Evolutionary conservation across 805 yeast species (phyloP).

Genomic region (Blastobotrys parvus): DNA sequence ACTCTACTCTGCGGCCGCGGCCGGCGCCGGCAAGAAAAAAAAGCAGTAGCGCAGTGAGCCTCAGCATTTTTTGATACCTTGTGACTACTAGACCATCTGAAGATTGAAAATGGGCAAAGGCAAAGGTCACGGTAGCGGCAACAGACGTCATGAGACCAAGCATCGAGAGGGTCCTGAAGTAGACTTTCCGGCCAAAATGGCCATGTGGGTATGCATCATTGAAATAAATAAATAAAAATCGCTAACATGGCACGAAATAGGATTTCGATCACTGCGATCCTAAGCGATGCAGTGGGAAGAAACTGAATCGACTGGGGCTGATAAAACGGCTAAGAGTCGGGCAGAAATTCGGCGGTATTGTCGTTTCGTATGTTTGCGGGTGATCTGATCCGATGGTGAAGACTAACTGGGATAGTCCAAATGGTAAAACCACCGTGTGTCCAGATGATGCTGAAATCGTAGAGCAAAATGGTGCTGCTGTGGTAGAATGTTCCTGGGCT

Average conservation of each 20-base stretch:
- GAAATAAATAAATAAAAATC: neutral
- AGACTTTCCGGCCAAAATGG: constrained; percentile 72
- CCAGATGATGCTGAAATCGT: constrained; percentile 77
- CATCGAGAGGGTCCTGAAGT: constrained; percentile 11
- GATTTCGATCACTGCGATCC: constrained; percentile 99
- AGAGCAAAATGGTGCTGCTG: constrained; percentile 83
- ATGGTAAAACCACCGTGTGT: constrained; percentile 82
- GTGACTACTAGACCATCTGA: neutral
- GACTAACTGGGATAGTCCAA: constrained; percentile 39
- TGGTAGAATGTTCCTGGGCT: constrained; percentile 99
- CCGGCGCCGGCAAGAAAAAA: neutral
- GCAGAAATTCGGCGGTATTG: constrained; percentile 83
- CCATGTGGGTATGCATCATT: constrained; percentile 59
- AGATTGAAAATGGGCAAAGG: neutral
- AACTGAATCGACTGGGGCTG: constrained; percentile 78
- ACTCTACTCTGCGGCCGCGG: neutral
- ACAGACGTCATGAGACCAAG: constrained; percentile 8
- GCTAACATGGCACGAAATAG: constrained; percentile 26
- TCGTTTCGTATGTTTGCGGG: constrained; percentile 46
- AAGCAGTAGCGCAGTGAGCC: too few relatives aligned
- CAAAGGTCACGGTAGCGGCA: constrained; percentile 1
- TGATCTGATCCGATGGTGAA: too few relatives aligned
- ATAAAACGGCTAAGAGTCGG: constrained; percentile 79
- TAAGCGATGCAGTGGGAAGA: constrained; percentile 92
- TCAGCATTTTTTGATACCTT: too few relatives aligned